A percentile compares a stretch with the other conserved stretches of the same genome.
Conservation (phyloP, 1,284 basidiomycete species). For the Xerocomus minutiporus region DNA sequence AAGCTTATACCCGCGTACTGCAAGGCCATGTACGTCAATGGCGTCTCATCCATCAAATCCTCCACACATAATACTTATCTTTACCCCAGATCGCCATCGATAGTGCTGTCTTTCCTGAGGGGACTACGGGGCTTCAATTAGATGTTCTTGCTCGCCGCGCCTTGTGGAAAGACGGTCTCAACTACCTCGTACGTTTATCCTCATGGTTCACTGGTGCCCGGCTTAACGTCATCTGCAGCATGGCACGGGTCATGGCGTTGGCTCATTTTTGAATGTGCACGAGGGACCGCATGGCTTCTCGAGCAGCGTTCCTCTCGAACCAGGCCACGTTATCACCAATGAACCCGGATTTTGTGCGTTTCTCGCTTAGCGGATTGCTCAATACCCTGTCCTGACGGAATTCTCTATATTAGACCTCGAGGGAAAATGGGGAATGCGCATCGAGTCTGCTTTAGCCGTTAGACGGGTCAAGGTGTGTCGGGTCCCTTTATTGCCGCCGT, state of each 20-base stretch:
- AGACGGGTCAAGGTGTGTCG: slow-evolving; percentile 59
- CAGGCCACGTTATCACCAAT: slow-evolving; percentile 88
- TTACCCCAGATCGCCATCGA: slow-evolving; percentile 81
- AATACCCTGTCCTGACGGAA: slow-evolving; percentile 12
- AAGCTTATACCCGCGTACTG: slow-evolving; percentile 91
- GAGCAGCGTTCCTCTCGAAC: slow-evolving; percentile 59
- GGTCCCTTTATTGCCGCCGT: slow-evolving; percentile 3
- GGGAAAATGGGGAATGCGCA: slow-evolving; percentile 84
- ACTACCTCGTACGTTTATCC: slow-evolving; percentile 59
- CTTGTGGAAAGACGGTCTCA: slow-evolving; percentile 85
- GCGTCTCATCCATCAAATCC: slow-evolving; percentile 17
- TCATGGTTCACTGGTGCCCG: slow-evolving; percentile 7
- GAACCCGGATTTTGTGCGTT: slow-evolving; percentile 79
- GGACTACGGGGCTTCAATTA: slow-evolving; percentile 75
- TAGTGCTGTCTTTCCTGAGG: slow-evolving; percentile 82
- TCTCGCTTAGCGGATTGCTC: slow-evolving; percentile 11
- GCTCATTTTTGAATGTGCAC: slow-evolving; percentile 76
- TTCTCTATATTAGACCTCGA: slow-evolving; percentile 56
- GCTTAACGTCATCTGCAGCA: slow-evolving; percentile 45
- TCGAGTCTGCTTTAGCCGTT: slow-evolving; percentile 80
- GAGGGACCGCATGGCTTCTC: slow-evolving; percentile 74
- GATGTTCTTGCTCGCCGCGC: slow-evolving; percentile 83
- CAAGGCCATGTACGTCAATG: slow-evolving; percentile 82
- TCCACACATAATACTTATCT: slow-evolving; percentile 15
- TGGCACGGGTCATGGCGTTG: slow-evolving; percentile 81